Base-by-base conservation (phyloP, 139 green algal genomes). In the Chlamydomonas eustigma region DNA sequence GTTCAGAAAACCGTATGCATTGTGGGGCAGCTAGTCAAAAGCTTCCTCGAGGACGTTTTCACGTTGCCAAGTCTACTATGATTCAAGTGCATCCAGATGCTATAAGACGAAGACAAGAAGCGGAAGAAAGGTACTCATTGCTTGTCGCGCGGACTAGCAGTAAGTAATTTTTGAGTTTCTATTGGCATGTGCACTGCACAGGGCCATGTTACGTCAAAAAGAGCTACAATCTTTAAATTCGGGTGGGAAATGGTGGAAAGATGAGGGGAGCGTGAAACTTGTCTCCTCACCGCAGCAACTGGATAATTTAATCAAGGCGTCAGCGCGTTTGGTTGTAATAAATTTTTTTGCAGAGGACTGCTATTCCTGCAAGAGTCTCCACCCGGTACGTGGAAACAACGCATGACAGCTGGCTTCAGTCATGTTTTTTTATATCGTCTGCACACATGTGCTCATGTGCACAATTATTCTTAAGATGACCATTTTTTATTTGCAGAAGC, bases 311-410 rank as follows among this genome's bases (percentile, higher is more conserved):
- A 44, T 72, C 5, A 28, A 31, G 4, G 44, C 33, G 22, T 4
- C 33, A 18, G 65, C 24, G 25, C 22, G 3, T 6, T 72, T 72
- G 65, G 33, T 72, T 4, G 65, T 72, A 3, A 34, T 39, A 5
- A 39, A 38, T 12, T 31, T 72, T 4, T 72, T 72, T 34, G 8
- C 65, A 24, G 65, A 72, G 31, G 65, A 72, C 3, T 72, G 65
- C 28, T 72, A 72, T 34, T 8, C 28, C 22, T 72, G 65, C 65
- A 72, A 72, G 65, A 25, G 33, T n/a, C 65, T 72, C 8, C 32
- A 44, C 28, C 65, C 65, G 28, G 65, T 72, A 34, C 24, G 65
- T 72, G 65, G 65, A 33, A 8, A 24, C 33, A 44, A 34, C 58
- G n/a, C n/a, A n/a, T n/a, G n/a, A n/a, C n/a, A n/a, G n/a, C n/a